Percentiles rank a stretch among this genome's conserved stretches.
These are phyloP conservation scores for Coemansia sp. DNA, from an alignment of 192 early-diverging fungal genomes.

Conservation along the genomic window DNA sequence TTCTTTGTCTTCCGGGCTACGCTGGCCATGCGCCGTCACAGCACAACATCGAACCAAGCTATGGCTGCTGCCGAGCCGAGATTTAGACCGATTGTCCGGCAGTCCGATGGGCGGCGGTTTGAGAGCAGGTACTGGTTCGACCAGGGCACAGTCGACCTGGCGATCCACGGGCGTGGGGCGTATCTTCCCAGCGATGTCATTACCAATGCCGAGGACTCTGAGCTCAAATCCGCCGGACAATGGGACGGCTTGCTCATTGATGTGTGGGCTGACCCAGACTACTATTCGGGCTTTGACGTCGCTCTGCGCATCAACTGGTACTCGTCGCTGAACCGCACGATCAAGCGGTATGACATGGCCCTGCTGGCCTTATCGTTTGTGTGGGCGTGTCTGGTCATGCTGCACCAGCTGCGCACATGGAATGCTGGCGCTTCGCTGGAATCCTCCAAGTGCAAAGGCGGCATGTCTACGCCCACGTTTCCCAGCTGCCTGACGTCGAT, in stretches of 20 bases:
- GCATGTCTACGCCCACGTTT: slow-evolving; percentile 8
- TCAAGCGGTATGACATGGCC: slow-evolving; percentile 75
- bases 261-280: slow-evolving; percentile 40
- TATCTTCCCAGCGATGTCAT: slow-evolving; percentile 35
- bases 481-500: slow-evolving; percentile 37
- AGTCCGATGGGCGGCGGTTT: slow-evolving; percentile 48
- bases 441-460: not conserved
- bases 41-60: not conserved
- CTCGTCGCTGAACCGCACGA: slow-evolving; percentile 67
- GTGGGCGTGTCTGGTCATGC: slow-evolving; percentile 61
- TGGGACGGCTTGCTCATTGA: slow-evolving; percentile 54
- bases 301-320: slow-evolving; percentile 66
- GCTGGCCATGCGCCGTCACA: slow-evolving; percentile 17
- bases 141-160: slow-evolving; percentile 24
- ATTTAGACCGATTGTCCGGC: slow-evolving; percentile 36
- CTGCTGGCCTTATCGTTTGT: slow-evolving; percentile 69
- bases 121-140: slow-evolving; percentile 57
- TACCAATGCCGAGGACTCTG: not conserved
- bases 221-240: not conserved
- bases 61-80: not conserved
- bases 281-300: slow-evolving; percentile 35
- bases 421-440: slow-evolving; percentile 8
- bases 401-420: slow-evolving; percentile 48
- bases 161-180: slow-evolving; percentile 55
- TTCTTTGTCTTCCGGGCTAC: slow-evolving; percentile 44